A percentile compares a stretch with the other conserved stretches of the same genome.
These are phyloP conservation scores for Yamadazyma conglobata DNA, from an alignment of 1,139 yeast species.

Conservation along the genomic window DNA sequence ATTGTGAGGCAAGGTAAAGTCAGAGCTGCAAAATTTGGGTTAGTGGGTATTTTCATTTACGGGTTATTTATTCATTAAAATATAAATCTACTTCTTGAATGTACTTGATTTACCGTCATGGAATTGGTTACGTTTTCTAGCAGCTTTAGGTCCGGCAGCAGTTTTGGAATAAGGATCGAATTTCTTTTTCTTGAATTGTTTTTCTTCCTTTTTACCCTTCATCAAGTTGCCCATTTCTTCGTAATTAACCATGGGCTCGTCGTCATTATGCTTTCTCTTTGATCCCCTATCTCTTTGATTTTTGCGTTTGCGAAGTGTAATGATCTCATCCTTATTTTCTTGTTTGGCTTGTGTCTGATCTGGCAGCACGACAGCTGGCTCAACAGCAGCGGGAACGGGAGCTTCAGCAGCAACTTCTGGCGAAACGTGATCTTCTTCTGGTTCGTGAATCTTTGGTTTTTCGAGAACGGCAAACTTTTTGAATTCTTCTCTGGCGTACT, in stretches of 20 bases:
- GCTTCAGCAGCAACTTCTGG: neutral
- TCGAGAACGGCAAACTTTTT: constrained; percentile 2
- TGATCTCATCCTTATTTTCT: constrained; percentile 50
- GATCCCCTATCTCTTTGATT: constrained; percentile 14
- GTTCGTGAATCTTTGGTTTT: neutral
- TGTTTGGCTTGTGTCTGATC: neutral
- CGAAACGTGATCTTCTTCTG: neutral
- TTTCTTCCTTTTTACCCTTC: constrained; percentile 13
- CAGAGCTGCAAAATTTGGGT: too few relatives aligned
- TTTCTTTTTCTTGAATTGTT: constrained; percentile 39
- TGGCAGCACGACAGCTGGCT: neutral
- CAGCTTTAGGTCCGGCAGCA: constrained; percentile 49
- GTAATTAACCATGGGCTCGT: constrained; percentile 7
- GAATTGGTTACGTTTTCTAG: constrained; percentile 40
- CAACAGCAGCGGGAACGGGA: neutral
- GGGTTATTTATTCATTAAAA: too few relatives aligned
- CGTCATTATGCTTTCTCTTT: constrained; percentile 14
- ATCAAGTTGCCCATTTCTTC: constrained; percentile 2
- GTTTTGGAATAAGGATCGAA: constrained; percentile 59
- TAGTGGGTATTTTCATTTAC: too few relatives aligned
- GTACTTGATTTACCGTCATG: constrained; percentile 49
- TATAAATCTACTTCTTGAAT: constrained; percentile 33
- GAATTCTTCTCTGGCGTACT: constrained; percentile 4
- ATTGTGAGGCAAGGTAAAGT: too few relatives aligned
- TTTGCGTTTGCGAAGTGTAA: constrained; percentile 43